These are phyloP conservation scores for Penicillium sp. DNA, from an alignment of 2,329 filamentous ascomycete genomes.

Conservation along the genomic window DNA sequence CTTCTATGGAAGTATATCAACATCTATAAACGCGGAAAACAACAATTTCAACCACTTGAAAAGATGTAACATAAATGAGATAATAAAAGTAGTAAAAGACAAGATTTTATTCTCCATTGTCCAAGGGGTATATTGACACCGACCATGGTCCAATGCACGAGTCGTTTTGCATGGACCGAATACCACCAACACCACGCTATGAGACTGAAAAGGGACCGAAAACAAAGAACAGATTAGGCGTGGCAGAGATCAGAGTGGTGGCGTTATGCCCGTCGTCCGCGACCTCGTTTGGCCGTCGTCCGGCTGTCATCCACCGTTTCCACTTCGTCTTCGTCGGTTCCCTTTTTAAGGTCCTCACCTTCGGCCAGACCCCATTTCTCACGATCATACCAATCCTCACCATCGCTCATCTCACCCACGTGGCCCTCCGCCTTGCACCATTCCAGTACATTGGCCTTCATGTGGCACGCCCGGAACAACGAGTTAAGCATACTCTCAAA, in stretches of 20 bases:
- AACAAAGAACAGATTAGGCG: not conserved
- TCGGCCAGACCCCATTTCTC: constrained; percentile 59
- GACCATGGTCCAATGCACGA: constrained; percentile 5
- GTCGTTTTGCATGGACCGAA: constrained; percentile 14
- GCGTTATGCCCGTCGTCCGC: constrained; percentile 32
- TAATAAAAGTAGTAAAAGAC: not conserved
- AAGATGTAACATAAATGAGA: not conserved
- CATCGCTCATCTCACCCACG: constrained; percentile 65
- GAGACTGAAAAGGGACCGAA: constrained; percentile 11
- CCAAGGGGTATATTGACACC: constrained; percentile 20
- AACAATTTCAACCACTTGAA: not conserved
- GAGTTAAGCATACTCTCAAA: constrained; percentile 57
- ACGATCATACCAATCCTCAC: constrained; percentile 67
- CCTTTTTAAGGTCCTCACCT: constrained; percentile 60
- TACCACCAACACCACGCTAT: constrained; percentile 36
- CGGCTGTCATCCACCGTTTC: constrained; percentile 48
- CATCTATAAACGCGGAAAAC: not conserved
- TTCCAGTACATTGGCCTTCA: constrained; percentile 59
- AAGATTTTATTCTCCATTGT: constrained; percentile 12
- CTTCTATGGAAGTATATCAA: not conserved
- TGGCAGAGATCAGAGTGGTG: not conserved
- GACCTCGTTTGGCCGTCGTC: constrained; percentile 40
- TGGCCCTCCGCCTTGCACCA: constrained; percentile 65
- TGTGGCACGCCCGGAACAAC: constrained; percentile 59
- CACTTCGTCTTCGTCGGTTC: constrained; percentile 61